Evolutionary conservation across 768 basidiomycete species (phyloP).

Genomic region (Termitomyces sp.): DNA sequence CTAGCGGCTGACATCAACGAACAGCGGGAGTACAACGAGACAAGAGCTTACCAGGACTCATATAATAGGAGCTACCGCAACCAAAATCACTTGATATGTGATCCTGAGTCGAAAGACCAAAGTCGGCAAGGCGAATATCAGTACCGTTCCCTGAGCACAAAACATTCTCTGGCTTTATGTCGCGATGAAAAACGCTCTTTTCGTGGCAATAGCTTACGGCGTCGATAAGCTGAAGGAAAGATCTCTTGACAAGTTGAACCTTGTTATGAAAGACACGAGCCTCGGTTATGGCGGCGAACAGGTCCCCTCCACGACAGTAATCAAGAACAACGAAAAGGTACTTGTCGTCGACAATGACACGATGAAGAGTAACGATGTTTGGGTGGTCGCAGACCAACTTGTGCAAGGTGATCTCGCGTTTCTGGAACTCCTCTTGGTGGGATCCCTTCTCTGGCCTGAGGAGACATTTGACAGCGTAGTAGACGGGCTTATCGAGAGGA

Average conservation of each 20-base stretch:
- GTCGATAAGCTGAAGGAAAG: constrained; percentile 79
- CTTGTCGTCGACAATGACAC: constrained; percentile 53
- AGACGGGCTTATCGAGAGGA: constrained; percentile 31
- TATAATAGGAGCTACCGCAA: constrained; percentile 60
- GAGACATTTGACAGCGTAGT: constrained; percentile 77
- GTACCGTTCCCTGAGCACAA: constrained; percentile 52
- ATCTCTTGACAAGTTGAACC: constrained; percentile 55
- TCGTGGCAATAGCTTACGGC: constrained; percentile 74
- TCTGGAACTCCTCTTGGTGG: constrained; percentile 55
- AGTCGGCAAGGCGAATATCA: constrained; percentile 66
- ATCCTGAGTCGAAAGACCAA: constrained; percentile 61
- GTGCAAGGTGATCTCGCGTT: constrained; percentile 66
- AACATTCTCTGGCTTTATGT: constrained; percentile 85
- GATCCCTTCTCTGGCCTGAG: constrained; percentile 51
- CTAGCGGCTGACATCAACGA: constrained; percentile 28
- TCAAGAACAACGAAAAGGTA: constrained; percentile 69
- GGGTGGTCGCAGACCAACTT: constrained; percentile 47
- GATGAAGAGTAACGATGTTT: constrained; percentile 67
- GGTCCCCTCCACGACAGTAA: constrained; percentile 55
- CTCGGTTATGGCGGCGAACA: constrained; percentile 69
- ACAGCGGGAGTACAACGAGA: background rate
- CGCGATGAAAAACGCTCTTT: constrained; percentile 74
- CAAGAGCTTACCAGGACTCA: constrained; percentile 59
- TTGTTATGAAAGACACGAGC: constrained; percentile 50
- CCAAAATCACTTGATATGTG: constrained; percentile 45